Base-by-base conservation (phyloP, 2,329 filamentous ascomycete species). In the Trichoderma endophyticum region DNA sequence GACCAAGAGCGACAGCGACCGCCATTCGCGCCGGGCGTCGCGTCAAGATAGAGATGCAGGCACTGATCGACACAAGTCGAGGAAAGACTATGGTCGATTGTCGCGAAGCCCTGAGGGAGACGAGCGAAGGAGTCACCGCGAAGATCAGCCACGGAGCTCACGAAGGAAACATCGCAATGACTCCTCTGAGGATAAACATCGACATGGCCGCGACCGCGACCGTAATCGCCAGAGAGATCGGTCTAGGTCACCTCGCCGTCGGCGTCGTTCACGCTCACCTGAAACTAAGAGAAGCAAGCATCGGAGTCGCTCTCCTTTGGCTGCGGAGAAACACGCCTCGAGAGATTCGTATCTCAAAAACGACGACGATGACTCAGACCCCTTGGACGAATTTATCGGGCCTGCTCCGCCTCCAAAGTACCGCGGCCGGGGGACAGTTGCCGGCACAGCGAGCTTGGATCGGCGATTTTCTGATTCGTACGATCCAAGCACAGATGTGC, bases 381-480 rank as follows among this genome's bases (percentile, higher is more conserved):
- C 93, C 1, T 82, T 94, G 4, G 91, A 94, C 71, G 89, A 91
- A 4, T 83, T 95, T 24, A 90, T 97, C 39, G 95, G 94, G 0
- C 94, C 94, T 1, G 90, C 88, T 9, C 90, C 90, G 32, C 86
- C 86, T 24, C 82, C 83, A 4, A 81, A 74, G 59, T 77, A 77
- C 63, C 90, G 93, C 32, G 94, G 94, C 11, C 89, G 94, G 51
- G 94, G 94, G 48, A 88, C 88, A 15, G 85, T 88, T 51, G 83
- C 86, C 5, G 86, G 86, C 1, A 81, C 83, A 6, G 90, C 90
- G 30, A 90, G 88, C 11, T 97, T 98, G 75, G 94, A 98, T 78
- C 85, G 87, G 28, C 93, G 93, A 67, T 98, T 98, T 80, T 90
- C 92, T 1, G 84, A 89, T 1, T 87, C 84, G 64, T 92, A 91